Evolutionary conservation across 2,329 filamentous ascomycete species (phyloP), one percentile per base, ranked within the genome.

Genomic region (Fonsecaea pugnacius): DNA sequence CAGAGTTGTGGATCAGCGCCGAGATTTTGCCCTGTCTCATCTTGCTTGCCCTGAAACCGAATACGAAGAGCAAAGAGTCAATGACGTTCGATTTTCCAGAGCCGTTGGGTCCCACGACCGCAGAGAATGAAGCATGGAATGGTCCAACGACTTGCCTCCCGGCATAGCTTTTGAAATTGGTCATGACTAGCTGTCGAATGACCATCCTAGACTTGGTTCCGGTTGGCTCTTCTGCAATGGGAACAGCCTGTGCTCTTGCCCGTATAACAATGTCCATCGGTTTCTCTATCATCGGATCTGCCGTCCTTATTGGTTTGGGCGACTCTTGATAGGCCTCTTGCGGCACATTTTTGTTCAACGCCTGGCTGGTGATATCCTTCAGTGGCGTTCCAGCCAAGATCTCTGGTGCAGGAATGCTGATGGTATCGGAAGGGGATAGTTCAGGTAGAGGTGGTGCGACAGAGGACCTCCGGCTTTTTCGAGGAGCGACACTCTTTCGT

Each of bases 1-100:
- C 93, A 12, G 95, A 98, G 76, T 98, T 99, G 80, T 99, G 95
- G 70, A 99, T 99, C 55, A 99, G 82, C 3, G 95, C 95, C 0
- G 95, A 99, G 54, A 99, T 92, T 80, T 99, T 99, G 73, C 95
- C 95, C 77, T 99, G 95, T 73, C 95, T 87, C 95, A 99, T 99
- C 80, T 99, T 99, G 83, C 94, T 98, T 48, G 95, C 95, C 65
- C 95, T 89, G 81, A 99, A 99, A 60, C 96, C 95, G 75, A 99
- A 99, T n/a, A 99, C 95, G 73, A 99, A 99, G 0, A 99, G 86
- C 32, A 99, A 82, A 1, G 95, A 97, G 78, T 99, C 95, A 74
- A 99, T 99, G 67, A 99, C 96, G 72, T 99, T 99, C 24, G 95
- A 98, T 77, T 99, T 99, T 64, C 95, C 95, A 9, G 95, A 99